These are phyloP conservation scores for Arxiozyma bovina DNA, from an alignment of 1,139 yeast species.

Conservation along the genomic window DNA sequence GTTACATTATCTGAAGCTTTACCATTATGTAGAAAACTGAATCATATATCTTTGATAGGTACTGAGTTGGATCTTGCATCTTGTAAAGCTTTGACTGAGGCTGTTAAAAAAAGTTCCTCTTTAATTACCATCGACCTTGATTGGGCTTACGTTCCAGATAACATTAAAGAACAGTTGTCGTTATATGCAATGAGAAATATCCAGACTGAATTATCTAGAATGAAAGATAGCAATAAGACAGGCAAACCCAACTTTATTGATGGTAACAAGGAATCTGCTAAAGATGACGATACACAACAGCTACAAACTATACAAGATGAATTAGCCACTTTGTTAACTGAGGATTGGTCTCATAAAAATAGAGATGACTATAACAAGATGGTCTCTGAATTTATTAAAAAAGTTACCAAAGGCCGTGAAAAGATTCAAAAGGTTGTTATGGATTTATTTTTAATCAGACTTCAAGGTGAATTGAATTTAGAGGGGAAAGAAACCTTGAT, in stretches of 20 bases:
- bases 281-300: constrained; percentile 10
- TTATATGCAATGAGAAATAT: constrained; percentile 63
- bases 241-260: neutral
- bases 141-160: constrained; percentile 43
- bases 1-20: constrained; percentile 51
- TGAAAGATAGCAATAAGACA: constrained; percentile 4
- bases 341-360: constrained; percentile 21
- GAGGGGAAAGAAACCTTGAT: constrained; percentile 70
- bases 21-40: constrained; percentile 52
- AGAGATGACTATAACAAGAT: constrained; percentile 24
- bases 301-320: constrained; percentile 30
- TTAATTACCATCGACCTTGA: constrained; percentile 57
- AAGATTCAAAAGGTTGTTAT: constrained; percentile 47
- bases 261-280: neutral
- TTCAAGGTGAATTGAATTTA: constrained; percentile 43
- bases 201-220: constrained; percentile 37
- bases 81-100: constrained; percentile 50
- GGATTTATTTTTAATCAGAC: constrained; percentile 49
- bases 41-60: constrained; percentile 54
- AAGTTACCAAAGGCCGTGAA: constrained; percentile 38
- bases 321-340: constrained; percentile 28
- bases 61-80: constrained; percentile 44
- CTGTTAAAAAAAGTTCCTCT: constrained; percentile 48
- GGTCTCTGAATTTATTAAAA: constrained; percentile 36
- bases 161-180: constrained; percentile 51